Base-by-base conservation (phyloP, 768 basidiomycete species). In the Amanita fuliginea region DNA sequence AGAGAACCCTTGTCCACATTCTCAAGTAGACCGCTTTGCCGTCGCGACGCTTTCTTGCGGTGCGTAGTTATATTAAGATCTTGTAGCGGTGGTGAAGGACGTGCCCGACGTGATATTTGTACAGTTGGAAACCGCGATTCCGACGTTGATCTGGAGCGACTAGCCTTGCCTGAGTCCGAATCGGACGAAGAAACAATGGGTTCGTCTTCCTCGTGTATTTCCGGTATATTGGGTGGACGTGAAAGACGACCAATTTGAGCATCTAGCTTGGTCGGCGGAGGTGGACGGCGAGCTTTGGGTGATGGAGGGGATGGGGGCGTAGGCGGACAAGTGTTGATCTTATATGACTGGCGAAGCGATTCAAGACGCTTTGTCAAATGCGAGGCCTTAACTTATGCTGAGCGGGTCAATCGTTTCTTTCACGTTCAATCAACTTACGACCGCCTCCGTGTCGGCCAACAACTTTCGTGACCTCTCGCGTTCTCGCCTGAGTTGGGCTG, bases 401-500 rank as follows among this genome's bases (percentile, higher is more conserved):
- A 44, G 42, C 32, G 24, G 21, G 35, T 1, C 51, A 43, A 55
- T 51, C 55, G 46, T 22, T 42, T 49, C 32, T 34, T 33, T 26
- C 43, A 49, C 36, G 28, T 42, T 46, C 47, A 22, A 43, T 26
- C n/a, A 32, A 60, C 71, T 58, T 67, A 89, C 87, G 55, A 84
- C 86, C 52, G 74, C 67, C 62, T 89, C 88, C 35, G 86, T 75
- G 57, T 89, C 86, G 9, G 74, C 70, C 58, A 90, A 70, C 54
- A 91, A 64, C 60, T 76, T 81, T 57, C 76, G 70, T 14, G 84
- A 83, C 64, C 81, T 88, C 63, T 86, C 85, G 46, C 78, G 77
- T 62, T 90, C 88, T 59, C 78, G 80, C 69, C 85, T 88, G 52
- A 91, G 77, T 60, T 89, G 83, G 18, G 83, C 67, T 4, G 75